Conservation (phyloP, 352 stramenopile genomes). For the Phytopythium kandeliae region DNA sequence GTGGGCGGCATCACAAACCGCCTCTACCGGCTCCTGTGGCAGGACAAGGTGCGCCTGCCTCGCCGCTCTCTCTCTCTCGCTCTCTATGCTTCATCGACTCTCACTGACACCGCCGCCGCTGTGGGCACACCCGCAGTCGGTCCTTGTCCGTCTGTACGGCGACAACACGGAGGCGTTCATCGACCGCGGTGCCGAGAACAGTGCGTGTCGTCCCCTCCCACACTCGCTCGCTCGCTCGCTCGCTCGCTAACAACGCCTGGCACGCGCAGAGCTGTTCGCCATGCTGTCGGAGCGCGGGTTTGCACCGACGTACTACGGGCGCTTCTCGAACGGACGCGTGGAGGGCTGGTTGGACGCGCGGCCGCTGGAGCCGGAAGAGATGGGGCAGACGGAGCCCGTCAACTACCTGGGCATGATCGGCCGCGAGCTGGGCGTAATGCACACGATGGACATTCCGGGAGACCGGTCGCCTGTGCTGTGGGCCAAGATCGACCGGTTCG, state of each 20-base stretch:
- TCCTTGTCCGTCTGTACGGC: slow-evolving; percentile 90
- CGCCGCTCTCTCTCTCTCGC: background rate
- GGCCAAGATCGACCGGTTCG: slow-evolving; percentile 78
- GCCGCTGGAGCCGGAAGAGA: slow-evolving; percentile 83
- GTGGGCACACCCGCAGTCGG: slow-evolving; percentile 29
- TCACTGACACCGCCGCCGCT: background rate
- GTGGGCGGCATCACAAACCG: slow-evolving; percentile 92
- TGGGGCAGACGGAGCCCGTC: slow-evolving; percentile 68
- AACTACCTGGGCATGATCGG: slow-evolving; percentile 86
- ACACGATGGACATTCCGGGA: slow-evolving; percentile 77
- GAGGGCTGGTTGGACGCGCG: slow-evolving; percentile 87
- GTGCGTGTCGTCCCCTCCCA: slow-evolving; percentile 23
- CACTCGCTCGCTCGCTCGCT: background rate
- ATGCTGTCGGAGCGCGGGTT: slow-evolving; percentile 79
- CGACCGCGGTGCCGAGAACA: slow-evolving; percentile 89
- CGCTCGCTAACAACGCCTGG: too few species aligned
- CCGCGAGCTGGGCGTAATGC: slow-evolving; percentile 84
- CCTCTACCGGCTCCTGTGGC: slow-evolving; percentile 82
- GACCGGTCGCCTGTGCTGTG: slow-evolving; percentile 61
- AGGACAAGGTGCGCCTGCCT: slow-evolving; percentile 32
- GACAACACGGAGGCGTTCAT: slow-evolving; percentile 93
- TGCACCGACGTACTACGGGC: slow-evolving; percentile 85
- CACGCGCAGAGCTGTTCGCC: slow-evolving; percentile 69
- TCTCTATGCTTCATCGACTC: background rate
- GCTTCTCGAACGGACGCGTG: slow-evolving; percentile 90